Conservation (phyloP, 352 stramenopile species). For the Pythium oligandrum region DNA sequence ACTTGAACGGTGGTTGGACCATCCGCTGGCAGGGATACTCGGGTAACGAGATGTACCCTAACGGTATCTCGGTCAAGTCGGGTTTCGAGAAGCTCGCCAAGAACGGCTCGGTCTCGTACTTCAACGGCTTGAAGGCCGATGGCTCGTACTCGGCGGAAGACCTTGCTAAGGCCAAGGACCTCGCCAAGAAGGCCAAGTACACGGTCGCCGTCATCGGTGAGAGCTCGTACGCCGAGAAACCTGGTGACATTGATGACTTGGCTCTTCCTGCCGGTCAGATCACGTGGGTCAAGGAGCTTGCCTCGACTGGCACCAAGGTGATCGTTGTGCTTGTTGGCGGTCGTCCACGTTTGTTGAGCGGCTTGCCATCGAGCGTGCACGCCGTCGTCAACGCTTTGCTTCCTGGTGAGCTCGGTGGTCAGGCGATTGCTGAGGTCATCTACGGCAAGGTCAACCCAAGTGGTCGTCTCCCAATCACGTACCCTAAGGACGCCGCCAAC, state of each 20-base stretch:
- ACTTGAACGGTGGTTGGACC: slow-evolving; percentile 60
- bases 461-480: slow-evolving; percentile 83
- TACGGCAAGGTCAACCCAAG: slow-evolving; percentile 78
- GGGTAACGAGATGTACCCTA: slow-evolving; percentile 62
- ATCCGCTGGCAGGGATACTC: slow-evolving; percentile 79
- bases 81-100: slow-evolving; percentile 56
- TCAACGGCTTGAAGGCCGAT: slow-evolving; percentile 51
- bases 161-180: slow-evolving; percentile 43
- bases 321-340: slow-evolving; percentile 89
- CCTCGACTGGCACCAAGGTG: slow-evolving; percentile 43
- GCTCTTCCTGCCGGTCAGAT: slow-evolving; percentile 67
- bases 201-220: slow-evolving; percentile 58
- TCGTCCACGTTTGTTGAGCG: slow-evolving; percentile 68
- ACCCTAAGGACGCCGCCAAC: slow-evolving; percentile 77
- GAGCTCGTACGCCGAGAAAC: slow-evolving; percentile 29
- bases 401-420: slow-evolving; percentile 71
- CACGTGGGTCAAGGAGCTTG: slow-evolving; percentile 67
- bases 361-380: slow-evolving; percentile 58
- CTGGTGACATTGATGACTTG: slow-evolving; percentile 65
- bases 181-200: slow-evolving; percentile 46
- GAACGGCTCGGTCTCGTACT: slow-evolving; percentile 27
- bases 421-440: slow-evolving; percentile 76
- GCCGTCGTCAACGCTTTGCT: slow-evolving; percentile 79
- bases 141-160: slow-evolving; percentile 44
- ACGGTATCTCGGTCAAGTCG: slow-evolving; percentile 61